Percentiles rank a stretch among this genome's conserved stretches.
These are phyloP conservation scores for Globisporangium rhizosaccharum DNA, from an alignment of 352 stramenopile species.

Conservation along the genomic window DNA sequence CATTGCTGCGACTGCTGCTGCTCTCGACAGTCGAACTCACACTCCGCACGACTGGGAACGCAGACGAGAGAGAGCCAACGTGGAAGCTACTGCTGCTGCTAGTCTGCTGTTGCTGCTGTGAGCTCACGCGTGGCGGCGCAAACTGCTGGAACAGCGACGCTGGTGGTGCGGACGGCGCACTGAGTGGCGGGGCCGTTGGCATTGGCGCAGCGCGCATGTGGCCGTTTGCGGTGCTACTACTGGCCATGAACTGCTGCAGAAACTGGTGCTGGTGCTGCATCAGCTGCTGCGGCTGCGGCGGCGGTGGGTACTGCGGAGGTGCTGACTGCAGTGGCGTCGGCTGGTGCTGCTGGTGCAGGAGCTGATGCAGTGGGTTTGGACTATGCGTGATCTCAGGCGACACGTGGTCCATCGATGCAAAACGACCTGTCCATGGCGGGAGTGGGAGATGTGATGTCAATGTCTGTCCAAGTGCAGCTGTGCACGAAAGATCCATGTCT, in stretches of 20 bases:
- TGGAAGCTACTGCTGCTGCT: slow-evolving; percentile 8
- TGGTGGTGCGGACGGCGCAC: slow-evolving; percentile 19
- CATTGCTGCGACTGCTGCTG: slow-evolving; percentile 28
- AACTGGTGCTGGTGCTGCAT: slow-evolving; percentile 44
- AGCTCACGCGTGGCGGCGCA: slow-evolving; percentile 15
- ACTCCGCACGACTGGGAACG: slow-evolving; percentile 25
- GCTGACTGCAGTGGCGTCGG: slow-evolving; percentile 18
- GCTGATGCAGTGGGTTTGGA: slow-evolving; percentile 54
- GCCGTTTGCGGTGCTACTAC: slow-evolving; percentile 19
- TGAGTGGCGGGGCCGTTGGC: slow-evolving; percentile 24
- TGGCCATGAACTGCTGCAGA: slow-evolving; percentile 53
- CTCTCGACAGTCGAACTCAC: slow-evolving; percentile 31
- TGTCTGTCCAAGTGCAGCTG: too few species aligned
- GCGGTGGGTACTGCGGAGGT: slow-evolving; percentile 18
- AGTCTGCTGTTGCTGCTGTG: slow-evolving; percentile 7
- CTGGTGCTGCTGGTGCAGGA: slow-evolving; percentile 52
- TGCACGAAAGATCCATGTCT: slow-evolving; percentile 3
- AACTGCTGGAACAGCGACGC: slow-evolving; percentile 29
- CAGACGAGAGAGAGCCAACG: slow-evolving; percentile 1
- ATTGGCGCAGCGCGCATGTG: slow-evolving; percentile 27
- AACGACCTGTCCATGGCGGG: slow-evolving; percentile 25
- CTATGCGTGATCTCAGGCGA: slow-evolving; percentile 66
- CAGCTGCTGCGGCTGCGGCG: slow-evolving; percentile 21
- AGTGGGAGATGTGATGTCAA: background rate
- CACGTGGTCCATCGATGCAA: slow-evolving; percentile 43